A percentile compares a stretch with the other conserved stretches of the same genome.
These are phyloP conservation scores for Kalanchoe fedtschenkoi DNA, from an alignment of 164 flowering plant species.

Conservation along the genomic window DNA sequence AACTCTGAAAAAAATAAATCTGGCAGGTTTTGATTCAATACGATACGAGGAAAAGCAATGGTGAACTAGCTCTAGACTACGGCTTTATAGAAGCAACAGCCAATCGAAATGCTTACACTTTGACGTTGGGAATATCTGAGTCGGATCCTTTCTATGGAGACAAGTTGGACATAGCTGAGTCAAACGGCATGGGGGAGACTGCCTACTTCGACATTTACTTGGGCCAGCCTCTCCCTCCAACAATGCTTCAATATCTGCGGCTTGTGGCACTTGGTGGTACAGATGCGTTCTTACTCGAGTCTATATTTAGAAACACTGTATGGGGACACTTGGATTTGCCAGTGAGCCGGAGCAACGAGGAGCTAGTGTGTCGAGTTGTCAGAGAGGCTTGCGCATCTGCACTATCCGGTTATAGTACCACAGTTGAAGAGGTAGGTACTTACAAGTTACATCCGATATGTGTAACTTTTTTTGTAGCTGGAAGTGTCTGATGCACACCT, in stretches of 20 bases:
- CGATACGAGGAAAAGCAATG: slow-evolving; percentile 78
- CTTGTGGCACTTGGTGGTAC: slow-evolving; percentile 78
- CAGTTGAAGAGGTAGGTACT: slow-evolving; percentile 62
- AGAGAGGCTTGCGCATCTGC: slow-evolving; percentile 69
- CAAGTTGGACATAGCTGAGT: slow-evolving; percentile 88
- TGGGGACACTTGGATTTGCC: slow-evolving; percentile 88
- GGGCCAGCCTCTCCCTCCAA: slow-evolving; percentile 53
- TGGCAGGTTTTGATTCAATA: slow-evolving; percentile 80
- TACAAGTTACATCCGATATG: not conserved
- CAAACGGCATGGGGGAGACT: slow-evolving; percentile 59
- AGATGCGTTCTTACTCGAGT: slow-evolving; percentile 88
- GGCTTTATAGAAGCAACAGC: slow-evolving; percentile 66
- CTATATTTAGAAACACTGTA: slow-evolving; percentile 67
- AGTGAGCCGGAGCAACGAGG: slow-evolving; percentile 77
- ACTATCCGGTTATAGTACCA: slow-evolving; percentile 58
- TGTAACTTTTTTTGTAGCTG: too few species aligned
- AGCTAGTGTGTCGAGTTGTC: slow-evolving; percentile 65
- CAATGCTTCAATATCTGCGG: slow-evolving; percentile 68
- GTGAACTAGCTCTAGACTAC: slow-evolving; percentile 83
- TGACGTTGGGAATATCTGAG: slow-evolving; percentile 66
- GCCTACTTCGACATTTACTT: slow-evolving; percentile 69
- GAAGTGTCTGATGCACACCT: not conserved
- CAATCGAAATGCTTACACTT: slow-evolving; percentile 52
- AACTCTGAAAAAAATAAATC: not conserved
- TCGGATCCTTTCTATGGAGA: slow-evolving; percentile 74